Base-by-base conservation (phyloP, 2,329 filamentous ascomycete genomes). In the Shiraia sp. region DNA sequence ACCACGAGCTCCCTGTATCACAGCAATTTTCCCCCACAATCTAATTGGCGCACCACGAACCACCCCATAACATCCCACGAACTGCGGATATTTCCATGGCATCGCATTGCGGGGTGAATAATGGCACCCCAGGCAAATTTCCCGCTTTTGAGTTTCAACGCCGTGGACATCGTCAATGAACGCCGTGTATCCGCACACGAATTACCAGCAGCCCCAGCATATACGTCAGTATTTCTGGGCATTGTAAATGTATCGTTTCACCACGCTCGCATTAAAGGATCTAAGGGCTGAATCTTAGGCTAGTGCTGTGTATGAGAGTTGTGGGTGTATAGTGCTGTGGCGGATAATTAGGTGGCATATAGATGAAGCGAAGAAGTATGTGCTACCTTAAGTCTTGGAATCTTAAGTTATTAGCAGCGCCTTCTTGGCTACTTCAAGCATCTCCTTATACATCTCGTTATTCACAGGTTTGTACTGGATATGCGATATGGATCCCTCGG, bases 231-330 rank as follows among this genome's bases (percentile, higher is more conserved):
- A n/a, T n/a, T n/a, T n/a, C n/a, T n/a, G n/a, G n/a, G n/a, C n/a
- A n/a, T n/a, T n/a, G n/a, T n/a, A n/a, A n/a, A n/a, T n/a, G 42
- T 27, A 30, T 39, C 16, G 55, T 58, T 55, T 58, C 55, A 58
- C 34, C 15, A 23, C 24, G 32, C 36, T 32, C 30, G 32, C 41
- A 47, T 43, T 48, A 47, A 50, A 35, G 42, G 30, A 23, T 31
- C 15, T 28, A 14, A 33, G 30, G 13, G 13, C 16, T 35, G 32
- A 38, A 17, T 32, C 23, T 13, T 19, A 13, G 25, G 25, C 25
- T 34, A 16, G 17, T 36, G n/a, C n/a, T n/a, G n/a, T n/a, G n/a
- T n/a, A 19, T 37, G 27, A 29, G 15, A 14, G 12, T 13, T 19
- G 26, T 29, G 15, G 30, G 32, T 42, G 31, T 19, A 14, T 10